phyloP scores from a whole-genome alignment of 495 filamentous ascomycete species.

The Penicillium paxilli region DNA sequence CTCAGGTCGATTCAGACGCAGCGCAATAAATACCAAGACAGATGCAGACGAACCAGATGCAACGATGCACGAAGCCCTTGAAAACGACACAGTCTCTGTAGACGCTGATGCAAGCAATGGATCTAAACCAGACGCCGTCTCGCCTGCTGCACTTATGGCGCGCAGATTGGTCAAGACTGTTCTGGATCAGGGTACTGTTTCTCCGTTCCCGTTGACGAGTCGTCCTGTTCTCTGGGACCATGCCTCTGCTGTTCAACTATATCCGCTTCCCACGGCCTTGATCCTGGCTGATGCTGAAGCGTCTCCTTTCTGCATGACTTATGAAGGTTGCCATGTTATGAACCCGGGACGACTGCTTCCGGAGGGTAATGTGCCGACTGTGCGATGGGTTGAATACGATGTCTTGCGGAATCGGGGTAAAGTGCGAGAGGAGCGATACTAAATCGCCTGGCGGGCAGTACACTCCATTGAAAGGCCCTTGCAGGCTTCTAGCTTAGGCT shows the following conservation, averaged over 20 bases:
- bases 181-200: slow-evolving; percentile 86
- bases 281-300: slow-evolving; percentile 80
- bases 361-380: slow-evolving; percentile 58
- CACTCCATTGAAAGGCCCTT: no score
- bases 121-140: slow-evolving; percentile 24
- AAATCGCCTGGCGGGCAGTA: background rate
- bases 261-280: slow-evolving; percentile 82
- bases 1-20: slow-evolving; percentile 70
- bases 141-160: slow-evolving; percentile 58
- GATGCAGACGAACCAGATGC: slow-evolving; percentile 21
- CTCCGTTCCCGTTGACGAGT: slow-evolving; percentile 74
- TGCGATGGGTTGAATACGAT: slow-evolving; percentile 86
- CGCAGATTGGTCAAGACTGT: slow-evolving; percentile 87
- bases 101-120: slow-evolving; percentile 10
- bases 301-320: slow-evolving; percentile 79
- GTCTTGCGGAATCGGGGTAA: slow-evolving; percentile 55
- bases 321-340: slow-evolving; percentile 94
- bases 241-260: slow-evolving; percentile 69
- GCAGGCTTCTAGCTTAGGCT: no score
- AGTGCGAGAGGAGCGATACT: slow-evolving; percentile 49
- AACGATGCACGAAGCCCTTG: slow-evolving; percentile 21
- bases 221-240: slow-evolving; percentile 91
- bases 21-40: slow-evolving; percentile 57
- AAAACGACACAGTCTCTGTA: slow-evolving; percentile 11
- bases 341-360: slow-evolving; percentile 82